Evolutionary conservation across 2,329 filamentous ascomycete genomes (phyloP), one percentile per base, ranked within the genome.

Genomic region (Talaromyces sp.): DNA sequence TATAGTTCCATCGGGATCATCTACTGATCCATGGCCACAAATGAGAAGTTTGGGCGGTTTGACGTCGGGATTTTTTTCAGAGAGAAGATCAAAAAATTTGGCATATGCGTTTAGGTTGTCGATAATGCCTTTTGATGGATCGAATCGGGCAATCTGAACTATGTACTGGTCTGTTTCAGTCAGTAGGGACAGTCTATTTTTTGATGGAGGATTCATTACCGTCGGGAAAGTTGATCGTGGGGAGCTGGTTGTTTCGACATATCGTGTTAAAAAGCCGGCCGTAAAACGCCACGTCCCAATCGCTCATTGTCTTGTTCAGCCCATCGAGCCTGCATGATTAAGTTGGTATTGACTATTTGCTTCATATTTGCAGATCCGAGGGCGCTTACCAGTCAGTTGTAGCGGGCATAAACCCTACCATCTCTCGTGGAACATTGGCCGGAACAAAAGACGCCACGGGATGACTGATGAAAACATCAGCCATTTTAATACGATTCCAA

Each of bases 391-490:
- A 94, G 72, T 94, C 90, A 0, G 90, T 93, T 0, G 89, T 89
- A 11, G 90, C 90, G 3, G 90, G 90, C 70, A 93, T 79, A 70
- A 92, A 92, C 1, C 84, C 86, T 0, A 93, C 86, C 65, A 84
- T 88, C 57, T 87, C 79, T 1, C 74, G 75, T 1, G 86, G 84
- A 5, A 94, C 88, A 60, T 79, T 86, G 31, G 80, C 75, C 2
- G 90, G 90, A 10, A 94, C 88, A 65, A 93, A 94, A 26, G 82
- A 80, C 48, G 84, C 85, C 57, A 94, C 89, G 0, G 91, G 90
- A 66, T 94, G 90, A 67, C 88, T 91, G 73, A 94, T 88, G 74
- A 92, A 94, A 70, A 91, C 78, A 72, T 94, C 90, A 10, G 88
- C 86, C 1, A 82, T 74, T 68, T 88, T 81, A 67, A 91, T 89